These are phyloP conservation scores for Phytophthora niederhauseri DNA, from an alignment of 352 stramenopile species.

Conservation along the genomic window DNA sequence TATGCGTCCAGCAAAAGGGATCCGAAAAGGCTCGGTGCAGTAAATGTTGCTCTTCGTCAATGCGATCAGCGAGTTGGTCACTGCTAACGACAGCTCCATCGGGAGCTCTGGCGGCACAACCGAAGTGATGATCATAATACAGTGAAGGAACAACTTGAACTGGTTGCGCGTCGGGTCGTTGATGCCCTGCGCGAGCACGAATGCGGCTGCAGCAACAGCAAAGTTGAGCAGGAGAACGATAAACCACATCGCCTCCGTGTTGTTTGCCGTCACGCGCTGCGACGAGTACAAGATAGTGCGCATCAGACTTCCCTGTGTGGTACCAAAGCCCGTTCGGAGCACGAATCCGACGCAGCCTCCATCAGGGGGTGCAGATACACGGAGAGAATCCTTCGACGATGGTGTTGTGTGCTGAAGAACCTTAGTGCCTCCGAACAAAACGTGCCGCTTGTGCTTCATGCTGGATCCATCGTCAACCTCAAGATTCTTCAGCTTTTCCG, in stretches of 20 bases:
- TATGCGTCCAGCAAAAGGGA: constrained; percentile 96
- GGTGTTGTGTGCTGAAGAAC: constrained; percentile 80
- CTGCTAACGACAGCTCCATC: constrained; percentile 97
- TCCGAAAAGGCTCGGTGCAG: constrained; percentile 98
- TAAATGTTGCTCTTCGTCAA: constrained; percentile 97
- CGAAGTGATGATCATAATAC: constrained; percentile 98
- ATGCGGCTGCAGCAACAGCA: constrained; percentile 92
- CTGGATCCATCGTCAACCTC: constrained; percentile 79
- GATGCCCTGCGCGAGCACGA: constrained; percentile 92
- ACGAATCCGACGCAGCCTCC: constrained; percentile 94
- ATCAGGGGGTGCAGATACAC: constrained; percentile 85
- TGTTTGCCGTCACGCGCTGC: constrained; percentile 96
- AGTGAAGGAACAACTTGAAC: constrained; percentile 97
- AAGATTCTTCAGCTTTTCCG: constrained; percentile 75
- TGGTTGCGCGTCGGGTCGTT: constrained; percentile 92
- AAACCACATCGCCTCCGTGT: constrained; percentile 96
- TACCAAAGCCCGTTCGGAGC: constrained; percentile 98
- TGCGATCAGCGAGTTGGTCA: constrained; percentile 96
- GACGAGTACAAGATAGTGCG: constrained; percentile 98
- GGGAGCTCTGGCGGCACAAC: constrained; percentile 98
- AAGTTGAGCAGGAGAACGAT: constrained; percentile 98
- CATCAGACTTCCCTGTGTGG: constrained; percentile 97
- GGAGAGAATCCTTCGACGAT: constrained; percentile 37
- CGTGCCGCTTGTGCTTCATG: constrained; percentile 87
- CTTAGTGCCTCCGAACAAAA: constrained; percentile 93